Base-by-base conservation (phyloP, 2,329 filamentous ascomycete species). In the Chrysoporthe puriensis region DNA sequence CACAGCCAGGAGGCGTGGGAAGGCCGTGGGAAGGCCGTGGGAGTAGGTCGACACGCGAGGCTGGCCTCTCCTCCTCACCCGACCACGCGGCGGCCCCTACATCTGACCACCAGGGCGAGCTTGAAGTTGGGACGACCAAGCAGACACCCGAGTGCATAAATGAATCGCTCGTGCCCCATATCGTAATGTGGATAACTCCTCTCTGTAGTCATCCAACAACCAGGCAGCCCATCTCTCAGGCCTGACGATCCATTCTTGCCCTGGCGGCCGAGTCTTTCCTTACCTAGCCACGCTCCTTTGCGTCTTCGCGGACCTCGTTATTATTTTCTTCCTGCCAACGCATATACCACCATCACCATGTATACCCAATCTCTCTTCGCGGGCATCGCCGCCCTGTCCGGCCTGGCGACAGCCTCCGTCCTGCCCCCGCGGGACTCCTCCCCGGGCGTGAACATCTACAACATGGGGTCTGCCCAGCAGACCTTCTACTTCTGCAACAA, bases 401-500 rank as follows among this genome's bases (percentile, higher is more conserved):
- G 57, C 46, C 9, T 61, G 5, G 6, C 64, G 14, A 44, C 57
- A 46, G 64, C 64, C n/a, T 44, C 21, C 46, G 57, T 34, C 16
- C 44, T 66, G 3, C 64, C 56, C 42, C 66, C 56, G 5, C 43
- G 56, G 26, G 62, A 44, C 32, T 65, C 66, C 43, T 54, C 62
- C 44, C 67, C 67, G 11, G 67, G 67, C 44, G 48, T 69, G 18
- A 64, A 69, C 56, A 62, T 69, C 14, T 59, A 46, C 40, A 69
- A 69, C 34, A 65, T 65, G 59, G 65, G 58, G 1, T 65, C 61
- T 59, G 36, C 56, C 9, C 18, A 69, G 43, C 36, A 65, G n/a
- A 69, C 67, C 21, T 69, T 66, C 46, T 69, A 63, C 67, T 69
- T 69, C 59, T 69, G 67, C 60, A 66, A 69, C 54, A 66, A 69